phyloP scores from a whole-genome alignment of 176 grass and related monocot genomes.

The Thinopyrum elongatum region DNA sequence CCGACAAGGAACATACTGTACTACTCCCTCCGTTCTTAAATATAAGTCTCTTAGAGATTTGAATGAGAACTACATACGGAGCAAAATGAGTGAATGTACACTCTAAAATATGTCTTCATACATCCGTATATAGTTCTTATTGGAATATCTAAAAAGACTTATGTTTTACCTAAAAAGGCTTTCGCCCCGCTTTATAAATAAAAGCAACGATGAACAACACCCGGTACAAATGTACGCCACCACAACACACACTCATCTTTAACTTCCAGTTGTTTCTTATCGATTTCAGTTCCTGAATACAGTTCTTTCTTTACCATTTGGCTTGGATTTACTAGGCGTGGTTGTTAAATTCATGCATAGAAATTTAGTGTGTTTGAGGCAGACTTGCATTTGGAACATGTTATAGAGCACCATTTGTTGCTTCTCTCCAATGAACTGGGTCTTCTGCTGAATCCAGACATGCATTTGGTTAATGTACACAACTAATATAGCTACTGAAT shows the following conservation, averaged over 20 bases:
- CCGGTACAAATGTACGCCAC: not conserved
- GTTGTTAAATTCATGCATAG: not conserved
- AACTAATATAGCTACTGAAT: not conserved
- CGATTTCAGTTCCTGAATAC: not conserved
- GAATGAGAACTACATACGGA: no score
- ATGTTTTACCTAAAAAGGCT: no score
- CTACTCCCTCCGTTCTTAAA: no score
- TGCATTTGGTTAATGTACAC: not conserved
- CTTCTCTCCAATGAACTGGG: no score
- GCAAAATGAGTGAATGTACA: no score
- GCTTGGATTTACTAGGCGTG: not conserved
- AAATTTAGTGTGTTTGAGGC: not conserved
- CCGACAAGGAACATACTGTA: no score
- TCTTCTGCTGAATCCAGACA: not conserved
- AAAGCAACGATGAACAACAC: no score
- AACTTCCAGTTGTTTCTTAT: not conserved
- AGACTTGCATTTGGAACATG: not conserved
- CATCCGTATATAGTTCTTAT: no score
- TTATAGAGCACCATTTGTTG: not conserved
- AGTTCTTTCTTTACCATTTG: not conserved
- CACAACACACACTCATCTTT: not conserved
- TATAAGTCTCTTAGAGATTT: no score
- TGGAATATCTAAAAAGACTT: no score
- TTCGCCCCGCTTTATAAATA: no score
- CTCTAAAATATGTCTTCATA: no score